A percentile compares a stretch with the other conserved stretches of the same genome.
Conservation (phyloP, 768 basidiomycete genomes). For the Tremella fuciformis region DNA sequence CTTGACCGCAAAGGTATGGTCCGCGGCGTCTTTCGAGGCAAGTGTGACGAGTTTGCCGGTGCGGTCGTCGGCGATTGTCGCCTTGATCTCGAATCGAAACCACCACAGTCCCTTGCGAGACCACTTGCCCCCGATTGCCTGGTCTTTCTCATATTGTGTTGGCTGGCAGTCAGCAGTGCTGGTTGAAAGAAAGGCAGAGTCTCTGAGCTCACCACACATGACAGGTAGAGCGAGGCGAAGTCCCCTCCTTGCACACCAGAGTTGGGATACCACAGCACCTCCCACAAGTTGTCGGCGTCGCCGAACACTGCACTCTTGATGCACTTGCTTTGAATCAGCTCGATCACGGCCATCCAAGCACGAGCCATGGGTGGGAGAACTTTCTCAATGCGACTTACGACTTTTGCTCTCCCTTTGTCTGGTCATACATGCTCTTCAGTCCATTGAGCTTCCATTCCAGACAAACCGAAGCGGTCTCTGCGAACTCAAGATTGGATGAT, state of each 20-base stretch:
- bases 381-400: conserved; percentile 40
- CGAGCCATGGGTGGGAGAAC: too few species aligned
- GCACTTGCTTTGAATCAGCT: conserved; percentile 59
- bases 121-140: conserved; percentile 70
- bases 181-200: neutral
- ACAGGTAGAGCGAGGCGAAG: conserved; percentile 73
- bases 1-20: conserved; percentile 76
- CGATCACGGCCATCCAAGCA: neutral
- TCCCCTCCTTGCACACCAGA: conserved; percentile 63
- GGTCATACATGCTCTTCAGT: conserved; percentile 70
- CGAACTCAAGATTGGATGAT: conserved; percentile 36
- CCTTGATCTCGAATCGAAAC: conserved; percentile 77
- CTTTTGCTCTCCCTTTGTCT: conserved; percentile 57
- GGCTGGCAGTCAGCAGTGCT: conserved; percentile 61
- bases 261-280: conserved; percentile 83
- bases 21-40: conserved; percentile 68
- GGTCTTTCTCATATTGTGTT: conserved; percentile 70
- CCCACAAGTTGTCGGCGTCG: conserved; percentile 43
- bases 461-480: conserved; percentile 48
- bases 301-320: conserved; percentile 63
- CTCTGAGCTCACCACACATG: conserved; percentile 65
- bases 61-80: conserved; percentile 34
- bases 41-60: conserved; percentile 25
- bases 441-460: conserved; percentile 73
- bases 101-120: conserved; percentile 78